Conservation (phyloP, 1,284 basidiomycete species). For the Somion occarium region DNA sequence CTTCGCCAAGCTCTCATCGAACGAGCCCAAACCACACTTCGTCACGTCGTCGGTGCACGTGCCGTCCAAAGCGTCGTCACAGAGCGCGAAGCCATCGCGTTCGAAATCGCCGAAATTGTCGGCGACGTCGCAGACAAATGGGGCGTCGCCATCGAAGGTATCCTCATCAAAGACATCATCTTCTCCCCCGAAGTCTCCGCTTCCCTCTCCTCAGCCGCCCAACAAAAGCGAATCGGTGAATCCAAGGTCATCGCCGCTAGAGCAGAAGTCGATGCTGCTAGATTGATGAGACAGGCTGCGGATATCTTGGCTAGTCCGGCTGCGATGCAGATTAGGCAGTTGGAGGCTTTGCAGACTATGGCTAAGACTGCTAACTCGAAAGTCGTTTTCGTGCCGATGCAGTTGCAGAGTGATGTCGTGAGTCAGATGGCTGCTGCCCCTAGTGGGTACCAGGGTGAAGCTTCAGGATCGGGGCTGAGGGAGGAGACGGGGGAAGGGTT, state of each 20-base stretch:
- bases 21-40: constrained; percentile 92
- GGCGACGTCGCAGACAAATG: constrained; percentile 84
- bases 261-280: constrained; percentile 92
- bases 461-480: constrained; percentile 23
- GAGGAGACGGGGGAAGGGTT: constrained; percentile 42
- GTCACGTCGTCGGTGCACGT: constrained; percentile 91
- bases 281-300: constrained; percentile 91
- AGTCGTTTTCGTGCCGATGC: constrained; percentile 94
- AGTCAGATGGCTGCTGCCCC: constrained; percentile 35
- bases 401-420: constrained; percentile 70
- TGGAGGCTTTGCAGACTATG: constrained; percentile 80
- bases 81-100: constrained; percentile 96
- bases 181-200: constrained; percentile 91
- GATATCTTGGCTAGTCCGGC: constrained; percentile 90
- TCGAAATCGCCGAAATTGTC: constrained; percentile 94
- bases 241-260: constrained; percentile 94
- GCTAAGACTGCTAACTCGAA: constrained; percentile 77
- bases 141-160: constrained; percentile 94
- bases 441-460: constrained; percentile 6
- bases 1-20: constrained; percentile 86
- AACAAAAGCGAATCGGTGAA: constrained; percentile 94
- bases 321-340: constrained; percentile 95
- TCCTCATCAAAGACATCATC: constrained; percentile 92
- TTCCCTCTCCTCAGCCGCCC: constrained; percentile 88
- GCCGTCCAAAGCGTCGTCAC: constrained; percentile 80